Conservation (phyloP, 208 protist species). For the Naegleria fowleri region DNA sequence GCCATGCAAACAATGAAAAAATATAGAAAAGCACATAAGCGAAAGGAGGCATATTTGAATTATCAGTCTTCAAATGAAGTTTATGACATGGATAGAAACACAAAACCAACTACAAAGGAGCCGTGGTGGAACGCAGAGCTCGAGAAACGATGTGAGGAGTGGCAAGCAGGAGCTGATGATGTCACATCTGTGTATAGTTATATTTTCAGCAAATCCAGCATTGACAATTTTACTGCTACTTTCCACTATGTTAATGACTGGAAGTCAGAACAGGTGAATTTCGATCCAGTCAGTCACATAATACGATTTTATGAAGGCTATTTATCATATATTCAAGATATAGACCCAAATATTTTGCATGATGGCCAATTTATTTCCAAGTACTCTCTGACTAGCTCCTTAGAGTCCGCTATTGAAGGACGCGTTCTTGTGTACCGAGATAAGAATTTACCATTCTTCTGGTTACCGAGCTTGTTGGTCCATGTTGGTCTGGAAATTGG, state of each 20-base stretch:
- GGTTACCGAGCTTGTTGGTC: neutral
- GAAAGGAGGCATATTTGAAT: neutral
- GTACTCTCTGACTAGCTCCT: neutral
- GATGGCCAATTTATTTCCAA: neutral
- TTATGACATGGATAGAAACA: neutral
- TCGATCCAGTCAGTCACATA: neutral
- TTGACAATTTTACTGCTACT: neutral
- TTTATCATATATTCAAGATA: neutral
- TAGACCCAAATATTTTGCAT: neutral
- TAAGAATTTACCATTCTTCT: neutral
- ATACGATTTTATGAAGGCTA: conserved; percentile 19
- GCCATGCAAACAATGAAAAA: neutral
- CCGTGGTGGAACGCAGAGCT: neutral
- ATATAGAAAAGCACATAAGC: neutral
- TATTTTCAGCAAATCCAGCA: neutral
- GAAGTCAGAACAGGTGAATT: neutral
- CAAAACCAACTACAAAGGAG: neutral
- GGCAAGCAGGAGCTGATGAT: conserved; percentile 14
- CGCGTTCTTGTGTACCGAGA: neutral
- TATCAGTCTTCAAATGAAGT: neutral
- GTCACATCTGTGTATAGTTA: conserved; percentile 11
- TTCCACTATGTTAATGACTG: conserved; percentile 21
- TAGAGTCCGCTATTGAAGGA: neutral
- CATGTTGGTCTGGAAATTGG: conserved; percentile 10
- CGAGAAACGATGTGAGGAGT: neutral